Conservation (phyloP, 345 rosid genomes). For the Lumnitzera racemosa region DNA sequence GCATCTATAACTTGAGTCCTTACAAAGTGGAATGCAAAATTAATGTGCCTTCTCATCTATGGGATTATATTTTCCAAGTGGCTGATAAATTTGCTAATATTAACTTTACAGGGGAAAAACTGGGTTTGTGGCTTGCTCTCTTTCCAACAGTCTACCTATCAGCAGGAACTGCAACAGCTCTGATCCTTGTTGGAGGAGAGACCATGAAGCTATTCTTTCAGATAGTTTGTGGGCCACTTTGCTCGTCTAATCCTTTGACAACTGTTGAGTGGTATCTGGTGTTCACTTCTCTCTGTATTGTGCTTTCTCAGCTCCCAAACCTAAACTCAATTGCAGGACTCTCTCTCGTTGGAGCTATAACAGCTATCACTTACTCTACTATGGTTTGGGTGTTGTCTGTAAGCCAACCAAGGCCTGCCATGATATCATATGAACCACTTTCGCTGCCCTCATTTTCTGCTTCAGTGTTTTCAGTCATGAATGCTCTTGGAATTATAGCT, state of each 20-base stretch:
- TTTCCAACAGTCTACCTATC: conserved; percentile 93
- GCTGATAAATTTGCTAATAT: no score
- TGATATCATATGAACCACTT: conserved; percentile 69
- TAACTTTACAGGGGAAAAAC: conserved; percentile 57
- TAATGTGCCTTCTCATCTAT: no score
- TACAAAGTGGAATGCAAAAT: no score
- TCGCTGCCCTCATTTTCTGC: conserved; percentile 56
- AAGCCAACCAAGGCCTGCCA: conserved; percentile 77
- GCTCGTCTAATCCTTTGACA: conserved; percentile 81
- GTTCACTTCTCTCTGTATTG: conserved; percentile 87
- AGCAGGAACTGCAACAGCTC: conserved; percentile 93
- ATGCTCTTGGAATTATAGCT: conserved; percentile 92
- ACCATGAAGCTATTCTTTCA: conserved; percentile 93
- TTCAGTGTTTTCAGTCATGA: conserved; percentile 58
- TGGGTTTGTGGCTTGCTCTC: conserved; percentile 89
- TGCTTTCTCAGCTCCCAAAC: conserved; percentile 95
- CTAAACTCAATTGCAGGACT: conserved; percentile 96
- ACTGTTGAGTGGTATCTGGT: conserved; percentile 97
- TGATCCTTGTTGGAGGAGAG: conserved; percentile 90
- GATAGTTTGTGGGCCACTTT: conserved; percentile 83
- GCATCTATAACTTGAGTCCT: no score
- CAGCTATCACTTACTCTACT: conserved; percentile 84
- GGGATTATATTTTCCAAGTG: no score
- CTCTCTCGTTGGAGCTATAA: conserved; percentile 86
- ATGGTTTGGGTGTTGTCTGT: conserved; percentile 98